Evolutionary conservation across 202 grass and related monocot genomes (phyloP).

Genomic region (Zizania palustris): DNA sequence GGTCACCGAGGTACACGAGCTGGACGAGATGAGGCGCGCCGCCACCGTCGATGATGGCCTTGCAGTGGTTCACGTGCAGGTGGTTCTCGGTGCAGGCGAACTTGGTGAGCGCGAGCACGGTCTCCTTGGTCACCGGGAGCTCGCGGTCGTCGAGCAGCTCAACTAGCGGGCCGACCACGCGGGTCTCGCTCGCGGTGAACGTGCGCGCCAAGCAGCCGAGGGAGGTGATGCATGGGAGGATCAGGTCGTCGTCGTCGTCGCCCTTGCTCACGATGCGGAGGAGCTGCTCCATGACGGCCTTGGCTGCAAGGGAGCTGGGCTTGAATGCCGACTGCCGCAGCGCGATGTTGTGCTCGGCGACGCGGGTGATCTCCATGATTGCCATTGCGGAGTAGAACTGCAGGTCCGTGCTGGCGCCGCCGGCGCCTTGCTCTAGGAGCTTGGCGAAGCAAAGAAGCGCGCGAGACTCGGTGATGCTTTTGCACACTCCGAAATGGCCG

Average conservation of each 20-base stretch:
- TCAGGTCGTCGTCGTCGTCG: conserved; percentile 48
- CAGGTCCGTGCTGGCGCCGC: conserved; percentile 43
- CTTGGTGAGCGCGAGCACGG: conserved; percentile 81
- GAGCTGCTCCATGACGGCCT: conserved; percentile 73
- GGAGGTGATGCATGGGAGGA: conserved; percentile 62
- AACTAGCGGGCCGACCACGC: conserved; percentile 75
- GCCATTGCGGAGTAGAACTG: conserved; percentile 73
- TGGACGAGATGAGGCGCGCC: conserved; percentile 74
- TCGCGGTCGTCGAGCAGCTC: conserved; percentile 78
- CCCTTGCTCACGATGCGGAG: conserved; percentile 53
- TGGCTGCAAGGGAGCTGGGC: conserved; percentile 59
- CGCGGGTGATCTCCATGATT: conserved; percentile 78
- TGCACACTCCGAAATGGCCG: conserved; percentile 61
- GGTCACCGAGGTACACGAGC: conserved; percentile 79
- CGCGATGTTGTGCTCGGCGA: conserved; percentile 72
- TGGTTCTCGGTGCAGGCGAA: conserved; percentile 76
- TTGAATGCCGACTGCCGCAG: conserved; percentile 83
- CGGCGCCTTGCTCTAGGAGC: conserved; percentile 59
- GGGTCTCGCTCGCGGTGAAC: conserved; percentile 76
- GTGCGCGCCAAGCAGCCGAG: conserved; percentile 76
- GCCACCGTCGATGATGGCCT: conserved; percentile 64
- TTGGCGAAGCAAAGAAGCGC: conserved; percentile 80
- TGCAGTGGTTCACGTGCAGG: conserved; percentile 72
- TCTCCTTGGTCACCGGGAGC: conserved; percentile 53
- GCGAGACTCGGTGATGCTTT: conserved; percentile 78